phyloP scores from a whole-genome alignment of 2,329 filamentous ascomycete species.

The Ophiostoma himal-ulmi region DNA sequence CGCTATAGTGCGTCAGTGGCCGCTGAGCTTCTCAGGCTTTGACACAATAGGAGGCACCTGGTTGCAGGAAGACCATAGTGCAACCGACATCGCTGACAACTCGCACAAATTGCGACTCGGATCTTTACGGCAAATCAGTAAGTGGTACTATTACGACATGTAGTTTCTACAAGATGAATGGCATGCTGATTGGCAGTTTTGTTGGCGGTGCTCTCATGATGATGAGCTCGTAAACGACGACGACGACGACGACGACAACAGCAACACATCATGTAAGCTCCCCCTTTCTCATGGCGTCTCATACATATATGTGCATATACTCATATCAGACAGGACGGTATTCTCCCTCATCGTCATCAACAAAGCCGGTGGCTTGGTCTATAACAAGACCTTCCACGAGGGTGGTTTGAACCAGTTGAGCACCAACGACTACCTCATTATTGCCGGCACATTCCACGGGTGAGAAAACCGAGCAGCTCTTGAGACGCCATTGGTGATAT shows the following conservation, averaged over 20 bases:
- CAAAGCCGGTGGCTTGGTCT: conserved; percentile 94
- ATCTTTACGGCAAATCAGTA: background rate
- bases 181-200: background rate
- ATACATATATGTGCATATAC: background rate
- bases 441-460: conserved; percentile 97
- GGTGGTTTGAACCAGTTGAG: conserved; percentile 78
- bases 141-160: background rate
- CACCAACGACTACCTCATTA: conserved; percentile 93
- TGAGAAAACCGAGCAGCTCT: conserved; percentile 35
- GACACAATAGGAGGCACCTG: conserved; percentile 2
- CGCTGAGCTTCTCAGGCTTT: background rate
- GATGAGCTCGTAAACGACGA: conserved; percentile 18
- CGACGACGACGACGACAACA: background rate
- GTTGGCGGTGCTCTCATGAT: conserved; percentile 15
- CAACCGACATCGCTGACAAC: background rate
- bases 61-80: background rate
- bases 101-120: background rate
- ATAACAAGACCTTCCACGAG: conserved; percentile 88
- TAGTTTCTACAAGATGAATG: background rate
- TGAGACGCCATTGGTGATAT: background rate
- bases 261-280: conserved; percentile 20
- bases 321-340: conserved; percentile 64
- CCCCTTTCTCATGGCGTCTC: background rate
- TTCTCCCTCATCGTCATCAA: conserved; percentile 97
- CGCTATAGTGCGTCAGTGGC: background rate